Evolutionary conservation across 2,329 filamentous ascomycete species (phyloP), one percentile per base, ranked within the genome.

Genomic region (Anthostomella pinea): DNA sequence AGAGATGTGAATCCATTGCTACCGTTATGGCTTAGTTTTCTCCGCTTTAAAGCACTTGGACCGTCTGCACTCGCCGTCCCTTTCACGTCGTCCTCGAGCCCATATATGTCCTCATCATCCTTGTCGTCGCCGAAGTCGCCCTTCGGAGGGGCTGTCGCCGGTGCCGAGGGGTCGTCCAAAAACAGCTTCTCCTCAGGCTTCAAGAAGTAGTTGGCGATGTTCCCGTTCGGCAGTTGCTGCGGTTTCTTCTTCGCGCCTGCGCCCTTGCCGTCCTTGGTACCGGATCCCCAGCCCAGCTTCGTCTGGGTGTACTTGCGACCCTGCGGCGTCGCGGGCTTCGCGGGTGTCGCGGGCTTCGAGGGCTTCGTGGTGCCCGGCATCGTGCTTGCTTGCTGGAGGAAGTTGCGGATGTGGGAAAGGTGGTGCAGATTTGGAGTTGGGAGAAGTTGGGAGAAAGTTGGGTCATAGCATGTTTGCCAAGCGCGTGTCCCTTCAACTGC

Each of bases 151-250:
- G 31, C 21, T 11, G 35, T n/a, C n/a, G n/a, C n/a, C n/a, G n/a
- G n/a, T n/a, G n/a, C n/a, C 8, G 15, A 48, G 51, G 39, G 16
- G 3, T 52, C 60, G 16, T 67, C 62, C 3, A 69, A 60, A 38
- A 86, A 84, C 8, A 85, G 70, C 38, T 80, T 67, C 44, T 83
- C 72, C 38, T 73, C 66, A 0, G 77, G 70, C 54, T 87, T 88
- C 53, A 85, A 81, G 57, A 89, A 89, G 59, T 87, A 89, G 45
- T 64, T 87, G 10, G 87, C 63, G 20, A 88, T 87, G 45, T 81
- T 87, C 6, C 71, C 69, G 51, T 86, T 87, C 1, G 67, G 49
- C 3, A 66, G 54, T 33, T 62, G 66, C 47, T 63, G 56, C 43
- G 43, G 42, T 0, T 51, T 35, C 9, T 49, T 53, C 37, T 54